A percentile compares a stretch with the other conserved stretches of the same genome.
phyloP scores from a whole-genome alignment of 2,329 filamentous ascomycete genomes.

The Pseudocercospora eumusae region DNA sequence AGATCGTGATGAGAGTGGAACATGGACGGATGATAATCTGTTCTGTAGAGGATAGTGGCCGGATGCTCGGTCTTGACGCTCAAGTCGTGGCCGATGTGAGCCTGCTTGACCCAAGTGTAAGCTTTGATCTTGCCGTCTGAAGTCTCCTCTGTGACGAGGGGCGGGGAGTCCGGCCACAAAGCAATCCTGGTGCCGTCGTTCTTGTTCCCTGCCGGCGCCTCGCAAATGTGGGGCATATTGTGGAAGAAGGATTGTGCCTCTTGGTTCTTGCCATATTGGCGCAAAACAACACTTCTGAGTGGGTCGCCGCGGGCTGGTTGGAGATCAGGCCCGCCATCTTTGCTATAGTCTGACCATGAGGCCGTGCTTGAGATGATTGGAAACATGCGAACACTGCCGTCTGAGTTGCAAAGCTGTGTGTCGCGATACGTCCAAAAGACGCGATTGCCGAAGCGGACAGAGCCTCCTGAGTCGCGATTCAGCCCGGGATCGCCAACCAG shows the following conservation, averaged over 20 bases:
- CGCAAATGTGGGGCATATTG: constrained; percentile 15
- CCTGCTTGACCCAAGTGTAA: constrained; percentile 25
- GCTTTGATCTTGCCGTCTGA: constrained; percentile 20
- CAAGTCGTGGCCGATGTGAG: constrained; percentile 22
- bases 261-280: constrained; percentile 22
- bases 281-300: constrained; percentile 15
- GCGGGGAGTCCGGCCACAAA: constrained; percentile 24
- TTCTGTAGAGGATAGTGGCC: constrained; percentile 22
- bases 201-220: constrained; percentile 18
- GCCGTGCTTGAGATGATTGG: constrained; percentile 27
- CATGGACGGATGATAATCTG: constrained; percentile 13
- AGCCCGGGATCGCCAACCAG: constrained; percentile 22
- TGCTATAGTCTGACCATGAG: constrained; percentile 23
- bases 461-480: constrained; percentile 25
- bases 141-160: constrained; percentile 20
- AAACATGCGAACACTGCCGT: constrained; percentile 23
- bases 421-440: constrained; percentile 27
- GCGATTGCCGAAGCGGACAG: constrained; percentile 23
- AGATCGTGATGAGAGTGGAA: constrained; percentile 19
- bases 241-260: constrained; percentile 23
- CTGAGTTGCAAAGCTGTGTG: constrained; percentile 20
- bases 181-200: constrained; percentile 22
- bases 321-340: constrained; percentile 20
- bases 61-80: constrained; percentile 19
- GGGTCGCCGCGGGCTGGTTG: constrained; percentile 12